phyloP scores from a whole-genome alignment of 192 early-diverging fungal species.

The Hyaloraphidium curvatum region DNA sequence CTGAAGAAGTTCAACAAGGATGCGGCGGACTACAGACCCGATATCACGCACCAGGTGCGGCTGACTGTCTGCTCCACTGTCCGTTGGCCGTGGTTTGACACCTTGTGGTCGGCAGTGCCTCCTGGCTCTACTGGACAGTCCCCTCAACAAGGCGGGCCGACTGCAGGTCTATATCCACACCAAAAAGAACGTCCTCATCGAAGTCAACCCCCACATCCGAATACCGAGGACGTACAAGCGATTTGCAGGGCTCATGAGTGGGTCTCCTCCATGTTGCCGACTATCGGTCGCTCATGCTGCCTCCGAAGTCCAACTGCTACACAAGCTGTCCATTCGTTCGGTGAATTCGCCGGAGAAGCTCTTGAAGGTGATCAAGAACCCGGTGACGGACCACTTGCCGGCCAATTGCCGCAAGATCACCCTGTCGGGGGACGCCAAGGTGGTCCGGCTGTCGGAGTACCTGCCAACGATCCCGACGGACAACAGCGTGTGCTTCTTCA shows the following conservation, averaged over 20 bases:
- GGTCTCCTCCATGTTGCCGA: not conserved
- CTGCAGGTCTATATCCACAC: slow-evolving; percentile 97
- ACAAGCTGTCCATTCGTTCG: slow-evolving; percentile 87
- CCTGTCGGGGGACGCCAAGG: slow-evolving; percentile 59
- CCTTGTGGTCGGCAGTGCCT: slow-evolving; percentile 43
- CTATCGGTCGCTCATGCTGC: not conserved
- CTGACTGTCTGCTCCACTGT: not conserved
- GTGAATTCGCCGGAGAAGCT: slow-evolving; percentile 82
- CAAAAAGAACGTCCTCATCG: slow-evolving; percentile 81
- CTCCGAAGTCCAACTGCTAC: slow-evolving; percentile 74
- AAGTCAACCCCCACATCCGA: slow-evolving; percentile 92
- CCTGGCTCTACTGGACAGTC: slow-evolving; percentile 86
- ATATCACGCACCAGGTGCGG: slow-evolving; percentile 83
- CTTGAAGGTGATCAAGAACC: slow-evolving; percentile 94
- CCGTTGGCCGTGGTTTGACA: not conserved
- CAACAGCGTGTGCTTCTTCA: slow-evolving; percentile 71
- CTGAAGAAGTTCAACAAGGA: slow-evolving; percentile 69
- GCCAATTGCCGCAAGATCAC: slow-evolving; percentile 70
- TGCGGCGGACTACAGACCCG: slow-evolving; percentile 64
- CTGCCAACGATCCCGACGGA: slow-evolving; percentile 55
- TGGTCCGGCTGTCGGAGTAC: slow-evolving; percentile 58
- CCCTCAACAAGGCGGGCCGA: slow-evolving; percentile 95
- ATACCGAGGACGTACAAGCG: slow-evolving; percentile 99
- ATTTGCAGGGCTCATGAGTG: slow-evolving; percentile 93
- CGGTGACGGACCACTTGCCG: slow-evolving; percentile 88